phyloP scores from a whole-genome alignment of 129 eudicot genomes.

The Scalesia atractyloides region DNA sequence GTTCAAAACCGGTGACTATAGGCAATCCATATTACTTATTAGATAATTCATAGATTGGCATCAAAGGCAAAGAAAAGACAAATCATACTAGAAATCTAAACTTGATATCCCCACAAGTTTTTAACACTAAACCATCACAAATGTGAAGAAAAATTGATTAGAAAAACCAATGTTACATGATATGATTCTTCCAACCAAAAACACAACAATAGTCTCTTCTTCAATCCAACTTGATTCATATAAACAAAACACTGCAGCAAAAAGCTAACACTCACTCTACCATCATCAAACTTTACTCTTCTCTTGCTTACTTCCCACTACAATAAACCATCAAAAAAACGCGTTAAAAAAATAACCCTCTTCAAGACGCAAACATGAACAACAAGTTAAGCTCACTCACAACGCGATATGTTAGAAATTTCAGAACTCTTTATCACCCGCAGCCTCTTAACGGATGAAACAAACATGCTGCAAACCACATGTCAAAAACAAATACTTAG shows the following conservation, averaged over 20 bases:
- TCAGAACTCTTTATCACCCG: conserved; percentile 90
- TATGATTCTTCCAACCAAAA: conserved; percentile 29
- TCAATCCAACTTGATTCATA: conserved; percentile 30
- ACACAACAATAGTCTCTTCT: conserved; percentile 20
- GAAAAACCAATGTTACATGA: conserved; percentile 31
- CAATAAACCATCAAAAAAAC: conserved; percentile 8
- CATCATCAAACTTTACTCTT: conserved; percentile 35
- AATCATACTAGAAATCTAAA: conserved; percentile 17
- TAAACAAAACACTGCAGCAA: conserved; percentile 34
- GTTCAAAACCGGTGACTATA: too few species aligned
- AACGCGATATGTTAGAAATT: conserved; percentile 57
- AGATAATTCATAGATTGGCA: too few species aligned
- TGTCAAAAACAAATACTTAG: not conserved
- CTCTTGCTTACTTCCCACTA: conserved; percentile 52
- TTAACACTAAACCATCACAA: conserved; percentile 18
- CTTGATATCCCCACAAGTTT: conserved; percentile 29
- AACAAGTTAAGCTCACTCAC: conserved; percentile 39
- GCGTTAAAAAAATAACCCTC: not conserved
- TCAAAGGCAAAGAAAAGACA: not conserved
- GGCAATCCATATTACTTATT: too few species aligned
- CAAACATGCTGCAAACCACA: conserved; percentile 80
- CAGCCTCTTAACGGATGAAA: conserved; percentile 83
- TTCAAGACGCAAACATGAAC: not conserved
- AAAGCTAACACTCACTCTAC: conserved; percentile 15
- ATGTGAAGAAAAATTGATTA: conserved; percentile 22